Percentiles rank a stretch among this genome's conserved stretches.
phyloP scores from a whole-genome alignment of 352 stramenopile genomes.

The Phytophthora brassicae region DNA sequence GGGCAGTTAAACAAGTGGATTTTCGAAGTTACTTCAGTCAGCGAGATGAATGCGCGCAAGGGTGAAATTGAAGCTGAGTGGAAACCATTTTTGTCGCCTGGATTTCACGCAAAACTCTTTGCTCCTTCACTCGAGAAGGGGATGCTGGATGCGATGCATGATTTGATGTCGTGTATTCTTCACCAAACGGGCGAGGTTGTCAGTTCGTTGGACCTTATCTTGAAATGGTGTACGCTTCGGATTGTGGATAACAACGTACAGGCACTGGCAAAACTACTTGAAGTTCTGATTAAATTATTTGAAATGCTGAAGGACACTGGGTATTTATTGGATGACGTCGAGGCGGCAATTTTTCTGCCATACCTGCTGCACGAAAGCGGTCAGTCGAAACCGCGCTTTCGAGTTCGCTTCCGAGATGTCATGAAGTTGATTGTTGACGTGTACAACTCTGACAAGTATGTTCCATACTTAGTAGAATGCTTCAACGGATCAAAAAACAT shows the following conservation, averaged over 20 bases:
- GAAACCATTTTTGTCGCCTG: conserved; percentile 64
- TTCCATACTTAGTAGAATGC: conserved; percentile 75
- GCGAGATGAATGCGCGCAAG: conserved; percentile 72
- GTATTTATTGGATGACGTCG: conserved; percentile 81
- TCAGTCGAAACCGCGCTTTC: conserved; percentile 83
- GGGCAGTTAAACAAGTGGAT: conserved; percentile 85
- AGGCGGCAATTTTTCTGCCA: conserved; percentile 79
- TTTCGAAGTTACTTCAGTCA: conserved; percentile 70
- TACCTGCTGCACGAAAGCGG: conserved; percentile 86
- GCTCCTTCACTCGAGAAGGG: conserved; percentile 77
- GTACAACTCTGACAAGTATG: conserved; percentile 81
- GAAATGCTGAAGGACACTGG: conserved; percentile 64
- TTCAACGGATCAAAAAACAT: conserved; percentile 87
- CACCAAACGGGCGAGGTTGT: conserved; percentile 71
- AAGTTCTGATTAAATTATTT: conserved; percentile 83
- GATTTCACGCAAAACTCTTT: conserved; percentile 82
- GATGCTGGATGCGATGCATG: conserved; percentile 79
- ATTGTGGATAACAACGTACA: conserved; percentile 90
- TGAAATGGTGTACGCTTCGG: conserved; percentile 86
- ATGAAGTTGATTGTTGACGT: conserved; percentile 80
- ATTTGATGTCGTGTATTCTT: conserved; percentile 67
- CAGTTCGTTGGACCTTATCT: conserved; percentile 65
- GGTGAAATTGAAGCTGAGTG: conserved; percentile 77
- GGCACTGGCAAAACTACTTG: conserved; percentile 77
- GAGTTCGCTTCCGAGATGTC: conserved; percentile 81